Conservation (phyloP, 2,329 filamentous ascomycete species). For the Epichloe elymi region DNA sequence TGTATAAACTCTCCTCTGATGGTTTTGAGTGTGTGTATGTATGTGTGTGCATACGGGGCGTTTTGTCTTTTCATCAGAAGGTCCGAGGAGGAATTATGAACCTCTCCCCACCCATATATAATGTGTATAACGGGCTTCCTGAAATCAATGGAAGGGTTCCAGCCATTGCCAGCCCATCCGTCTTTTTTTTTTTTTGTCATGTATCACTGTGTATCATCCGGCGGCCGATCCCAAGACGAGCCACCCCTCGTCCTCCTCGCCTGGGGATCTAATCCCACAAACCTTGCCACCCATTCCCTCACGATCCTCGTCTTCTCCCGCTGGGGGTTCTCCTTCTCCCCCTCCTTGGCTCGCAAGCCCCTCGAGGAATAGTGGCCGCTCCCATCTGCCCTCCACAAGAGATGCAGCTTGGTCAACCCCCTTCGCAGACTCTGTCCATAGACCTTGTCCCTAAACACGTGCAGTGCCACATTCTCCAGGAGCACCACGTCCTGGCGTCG, state of each 20-base stretch:
- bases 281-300: conserved; percentile 60
- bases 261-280: conserved; percentile 37
- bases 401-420: conserved; percentile 55
- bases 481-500: conserved; percentile 65
- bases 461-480: conserved; percentile 65
- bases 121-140: background rate
- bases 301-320: conserved; percentile 53
- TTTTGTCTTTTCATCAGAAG: background rate
- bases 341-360: conserved; percentile 26
- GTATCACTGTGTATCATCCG: conserved; percentile 25
- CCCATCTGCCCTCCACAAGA: conserved; percentile 44
- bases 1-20: background rate
- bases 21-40: background rate
- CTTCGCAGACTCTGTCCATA: conserved; percentile 72
- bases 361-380: conserved; percentile 42
- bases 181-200: too few relatives aligned
- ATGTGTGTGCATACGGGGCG: background rate
- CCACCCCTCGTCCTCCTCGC: conserved; percentile 7
- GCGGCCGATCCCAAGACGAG: conserved; percentile 24
- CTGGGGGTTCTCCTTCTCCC: conserved; percentile 27
- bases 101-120: background rate
- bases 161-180: too few relatives aligned
- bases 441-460: conserved; percentile 61
- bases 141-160: too few relatives aligned
- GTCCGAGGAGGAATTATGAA: background rate